Conservation (phyloP, 2,329 filamentous ascomycete species). For the Myriosclerotinia curreyana region DNA sequence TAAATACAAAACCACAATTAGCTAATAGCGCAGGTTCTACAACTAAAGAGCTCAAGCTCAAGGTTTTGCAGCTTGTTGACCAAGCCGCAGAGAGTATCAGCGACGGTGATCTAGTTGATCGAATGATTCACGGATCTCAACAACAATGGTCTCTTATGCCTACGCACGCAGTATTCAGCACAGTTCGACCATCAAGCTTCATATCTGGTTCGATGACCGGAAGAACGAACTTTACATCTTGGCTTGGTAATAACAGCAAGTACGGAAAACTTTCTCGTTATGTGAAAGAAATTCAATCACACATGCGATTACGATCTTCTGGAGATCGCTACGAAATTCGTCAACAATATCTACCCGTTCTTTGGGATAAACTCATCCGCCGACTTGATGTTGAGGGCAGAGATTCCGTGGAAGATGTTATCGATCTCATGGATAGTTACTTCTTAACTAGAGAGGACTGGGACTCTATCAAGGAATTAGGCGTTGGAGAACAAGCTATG, state of each 20-base stretch:
- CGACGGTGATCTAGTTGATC: slow-evolving; percentile 91
- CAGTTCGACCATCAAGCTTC: slow-evolving; percentile 86
- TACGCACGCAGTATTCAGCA: slow-evolving; percentile 90
- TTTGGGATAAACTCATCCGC: slow-evolving; percentile 79
- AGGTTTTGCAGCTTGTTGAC: slow-evolving; percentile 81
- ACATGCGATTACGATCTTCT: slow-evolving; percentile 89
- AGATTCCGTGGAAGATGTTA: slow-evolving; percentile 76
- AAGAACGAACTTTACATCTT: slow-evolving; percentile 75
- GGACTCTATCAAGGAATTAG: slow-evolving; percentile 87
- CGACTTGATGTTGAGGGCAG: slow-evolving; percentile 75
- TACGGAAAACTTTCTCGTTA: slow-evolving; percentile 72
- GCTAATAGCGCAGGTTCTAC: slow-evolving; percentile 48
- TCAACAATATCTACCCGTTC: slow-evolving; percentile 85
- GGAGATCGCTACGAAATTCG: slow-evolving; percentile 91
- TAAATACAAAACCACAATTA: slow-evolving; percentile 73
- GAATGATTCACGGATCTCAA: slow-evolving; percentile 97
- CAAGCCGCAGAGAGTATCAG: slow-evolving; percentile 93
- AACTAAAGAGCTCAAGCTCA: slow-evolving; percentile 68
- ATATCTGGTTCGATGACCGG: slow-evolving; percentile 73
- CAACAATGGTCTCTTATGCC: slow-evolving; percentile 99
- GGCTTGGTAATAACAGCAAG: slow-evolving; percentile 96
- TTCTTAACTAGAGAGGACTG: slow-evolving; percentile 93
- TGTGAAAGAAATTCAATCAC: slow-evolving; percentile 91
- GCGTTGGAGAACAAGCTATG: slow-evolving; percentile 79
- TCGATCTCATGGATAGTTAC: slow-evolving; percentile 95